Evolutionary conservation across 106 monocot genomes (phyloP).

Genomic region (Gastrodia elata): DNA sequence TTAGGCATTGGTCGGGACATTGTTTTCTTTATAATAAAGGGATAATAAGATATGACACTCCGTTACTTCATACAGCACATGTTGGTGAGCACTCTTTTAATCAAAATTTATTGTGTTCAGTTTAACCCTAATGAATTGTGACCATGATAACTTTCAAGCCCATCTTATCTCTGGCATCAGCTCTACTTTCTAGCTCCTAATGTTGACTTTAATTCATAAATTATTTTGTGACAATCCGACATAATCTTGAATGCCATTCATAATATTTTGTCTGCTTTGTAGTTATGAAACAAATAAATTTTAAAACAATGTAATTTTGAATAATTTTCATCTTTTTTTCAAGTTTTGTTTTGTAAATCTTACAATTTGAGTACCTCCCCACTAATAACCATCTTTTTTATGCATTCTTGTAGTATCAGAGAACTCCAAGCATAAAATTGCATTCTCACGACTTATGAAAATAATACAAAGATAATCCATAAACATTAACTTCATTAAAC

Average conservation of each 20-base stretch:
- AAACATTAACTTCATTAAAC: too few species aligned
- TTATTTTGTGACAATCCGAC: not conserved
- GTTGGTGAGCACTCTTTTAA: not conserved
- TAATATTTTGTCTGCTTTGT: not conserved
- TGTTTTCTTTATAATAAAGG: not conserved
- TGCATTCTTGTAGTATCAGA: too few species aligned
- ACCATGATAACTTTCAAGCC: too few species aligned
- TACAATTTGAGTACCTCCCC: too few species aligned
- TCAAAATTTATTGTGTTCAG: not conserved
- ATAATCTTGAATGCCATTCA: not conserved
- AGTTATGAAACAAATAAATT: not conserved
- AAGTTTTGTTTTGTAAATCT: too few species aligned
- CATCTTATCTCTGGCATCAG: not conserved
- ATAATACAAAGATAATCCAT: too few species aligned
- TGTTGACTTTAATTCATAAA: not conserved
- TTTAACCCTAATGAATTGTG: too few species aligned
- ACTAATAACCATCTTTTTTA: too few species aligned
- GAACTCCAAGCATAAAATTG: too few species aligned
- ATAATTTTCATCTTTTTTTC: not conserved
- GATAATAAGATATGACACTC: not conserved
- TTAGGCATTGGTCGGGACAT: too few species aligned
- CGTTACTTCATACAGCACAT: not conserved
- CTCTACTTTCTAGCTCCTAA: not conserved
- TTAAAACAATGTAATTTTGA: not conserved
- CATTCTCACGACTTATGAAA: too few species aligned